Percentiles rank a stretch among this genome's conserved stretches.
Evolutionary conservation across 139 green algal genomes (phyloP).

Genomic region (Coccomyxa sp.): DNA sequence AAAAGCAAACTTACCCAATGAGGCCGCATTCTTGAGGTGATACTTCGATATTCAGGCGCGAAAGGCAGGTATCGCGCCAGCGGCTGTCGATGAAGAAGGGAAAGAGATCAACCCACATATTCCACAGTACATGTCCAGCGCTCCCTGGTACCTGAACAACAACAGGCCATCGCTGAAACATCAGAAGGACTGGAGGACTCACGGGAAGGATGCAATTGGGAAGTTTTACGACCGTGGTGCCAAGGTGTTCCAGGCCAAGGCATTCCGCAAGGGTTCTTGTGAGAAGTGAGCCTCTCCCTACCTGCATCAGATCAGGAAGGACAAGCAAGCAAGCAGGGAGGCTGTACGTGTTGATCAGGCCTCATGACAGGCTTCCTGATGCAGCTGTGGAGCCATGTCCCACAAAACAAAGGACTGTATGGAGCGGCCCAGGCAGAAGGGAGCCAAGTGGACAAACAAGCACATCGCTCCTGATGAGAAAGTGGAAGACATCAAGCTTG

Average conservation of each 20-base stretch:
- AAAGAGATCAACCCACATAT: conserved; percentile 99
- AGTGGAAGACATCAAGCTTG: conserved; percentile 78
- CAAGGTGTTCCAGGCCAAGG: conserved; percentile 91
- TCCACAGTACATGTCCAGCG: conserved; percentile 95
- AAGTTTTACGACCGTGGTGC: conserved; percentile 90
- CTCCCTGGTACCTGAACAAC: conserved; percentile 96
- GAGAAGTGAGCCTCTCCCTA: conserved; percentile 78
- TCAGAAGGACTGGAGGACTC: conserved; percentile 93
- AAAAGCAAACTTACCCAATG: no score
- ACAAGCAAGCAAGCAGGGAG: background rate
- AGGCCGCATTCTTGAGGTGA: no score
- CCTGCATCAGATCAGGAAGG: no score
- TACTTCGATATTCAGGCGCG: conserved; percentile 5
- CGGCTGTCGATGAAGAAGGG: conserved; percentile 91
- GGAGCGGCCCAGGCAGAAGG: conserved; percentile 85
- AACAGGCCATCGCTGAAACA: conserved; percentile 90
- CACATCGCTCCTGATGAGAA: conserved; percentile 96
- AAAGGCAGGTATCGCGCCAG: conserved; percentile 26
- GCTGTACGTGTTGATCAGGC: background rate
- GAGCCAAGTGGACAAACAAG: conserved; percentile 85
- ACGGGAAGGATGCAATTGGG: conserved; percentile 42
- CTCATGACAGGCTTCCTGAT: background rate
- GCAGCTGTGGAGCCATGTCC: conserved; percentile 93
- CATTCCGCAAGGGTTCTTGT: conserved; percentile 95
- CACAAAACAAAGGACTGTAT: conserved; percentile 96